Evolutionary conservation across 2,329 filamentous ascomycete genomes (phyloP), one percentile per base, ranked within the genome.

Genomic region (Ophiocordyceps camponoti-rufipedis): DNA sequence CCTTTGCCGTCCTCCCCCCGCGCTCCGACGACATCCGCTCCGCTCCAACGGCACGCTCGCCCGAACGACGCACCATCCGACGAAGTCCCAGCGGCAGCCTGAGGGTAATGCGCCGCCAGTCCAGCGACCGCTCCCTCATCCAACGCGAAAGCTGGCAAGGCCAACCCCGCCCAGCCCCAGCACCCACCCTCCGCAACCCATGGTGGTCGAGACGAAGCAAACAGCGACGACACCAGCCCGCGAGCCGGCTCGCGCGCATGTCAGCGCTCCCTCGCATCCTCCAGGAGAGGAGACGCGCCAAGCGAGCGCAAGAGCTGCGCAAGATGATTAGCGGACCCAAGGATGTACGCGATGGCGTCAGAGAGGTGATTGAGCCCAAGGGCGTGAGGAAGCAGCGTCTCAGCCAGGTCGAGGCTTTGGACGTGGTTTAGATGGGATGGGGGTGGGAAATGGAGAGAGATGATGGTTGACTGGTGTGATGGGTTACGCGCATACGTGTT

Each of bases 1-100:
- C 75, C 0, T 78, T 80, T 62, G 69, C 75, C 12, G 76, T 80
- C 28, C 54, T 80, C 43, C 75, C 77, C 0, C 51, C 66, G n/a
- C 62, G 64, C 3, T 59, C 67, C 42, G 62, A 68, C 23, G 61
- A 64, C 46, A 51, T 49, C 12, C 55, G 56, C 43, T 48, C 54
- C 18, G 51, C 52, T 8, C 55, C 59, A 45, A 60, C 65, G 13
- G 56, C 54, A 28, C 55, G 62, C 29, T 59, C 59, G 3, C 62
- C 66, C 1, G 71, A 78, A 39, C 69, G 75, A 4, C 68, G 75
- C 28, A 78, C 70, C 2, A 76, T 80, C 48, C 67, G 68, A 42
- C 68, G 75, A 44, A 76, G 72, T 7, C 64, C 71, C 5, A 79
- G 74, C 51, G 76, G 76, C 1, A 79, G 71, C 49, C 57, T 80